These are phyloP conservation scores for Trichomonas gallinae DNA, from an alignment of 208 protist genomes.

Conservation along the genomic window DNA sequence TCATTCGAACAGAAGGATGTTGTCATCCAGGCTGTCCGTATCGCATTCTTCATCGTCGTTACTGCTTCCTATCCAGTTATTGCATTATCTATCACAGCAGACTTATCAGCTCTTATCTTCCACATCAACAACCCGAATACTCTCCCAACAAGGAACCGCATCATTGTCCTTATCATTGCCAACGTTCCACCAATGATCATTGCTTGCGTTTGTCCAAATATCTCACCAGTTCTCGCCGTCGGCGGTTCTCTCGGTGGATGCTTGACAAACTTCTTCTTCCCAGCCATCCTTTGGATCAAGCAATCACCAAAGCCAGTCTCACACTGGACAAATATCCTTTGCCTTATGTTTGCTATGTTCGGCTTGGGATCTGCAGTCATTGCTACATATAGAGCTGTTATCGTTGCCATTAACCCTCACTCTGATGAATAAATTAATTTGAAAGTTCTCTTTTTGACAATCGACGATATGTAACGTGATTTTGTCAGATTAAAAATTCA, in stretches of 20 bases:
- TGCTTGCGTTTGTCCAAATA: constrained; percentile 4
- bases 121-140: not conserved
- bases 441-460: too few relatives aligned
- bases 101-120: not conserved
- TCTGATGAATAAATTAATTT: not conserved
- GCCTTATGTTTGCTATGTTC: not conserved
- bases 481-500: too few relatives aligned
- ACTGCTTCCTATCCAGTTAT: not conserved
- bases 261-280: constrained; percentile 11
- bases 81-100: not conserved
- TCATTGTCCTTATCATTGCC: not conserved
- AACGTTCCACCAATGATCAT: not conserved
- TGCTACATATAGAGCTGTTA: not conserved
- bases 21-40: not conserved
- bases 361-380: not conserved
- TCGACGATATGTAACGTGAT: too few relatives aligned
- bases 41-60: not conserved
- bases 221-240: not conserved
- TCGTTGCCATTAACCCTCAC: not conserved
- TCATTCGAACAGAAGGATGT: not conserved
- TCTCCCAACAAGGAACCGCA: not conserved
- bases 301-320: not conserved
- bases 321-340: not conserved
- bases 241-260: not conserved
- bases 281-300: not conserved